Conservation (phyloP, 2,329 filamentous ascomycete genomes). For the Aspergillus clavatus region DNA sequence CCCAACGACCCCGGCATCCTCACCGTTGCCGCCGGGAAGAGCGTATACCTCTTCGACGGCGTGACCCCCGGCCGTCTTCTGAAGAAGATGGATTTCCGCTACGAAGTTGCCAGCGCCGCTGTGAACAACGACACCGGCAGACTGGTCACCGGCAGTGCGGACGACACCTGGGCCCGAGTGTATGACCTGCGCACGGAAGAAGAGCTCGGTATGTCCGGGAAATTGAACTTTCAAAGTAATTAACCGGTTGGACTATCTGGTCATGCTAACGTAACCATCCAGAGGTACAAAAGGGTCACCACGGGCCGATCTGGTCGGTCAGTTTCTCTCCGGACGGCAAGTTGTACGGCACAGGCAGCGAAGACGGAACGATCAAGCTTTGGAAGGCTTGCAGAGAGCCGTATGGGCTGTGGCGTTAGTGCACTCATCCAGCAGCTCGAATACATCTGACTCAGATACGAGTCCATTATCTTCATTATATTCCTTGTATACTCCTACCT, state of each 20-base stretch:
- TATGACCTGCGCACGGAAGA: constrained; percentile 80
- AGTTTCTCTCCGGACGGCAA: constrained; percentile 94
- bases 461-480: too few species aligned
- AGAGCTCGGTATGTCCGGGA: constrained; percentile 58
- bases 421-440: not conserved
- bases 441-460: too few species aligned
- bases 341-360: constrained; percentile 90
- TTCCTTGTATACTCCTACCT: too few species aligned
- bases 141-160: constrained; percentile 84
- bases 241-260: not conserved
- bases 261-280: not conserved
- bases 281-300: constrained; percentile 95
- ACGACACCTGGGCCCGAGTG: constrained; percentile 94
- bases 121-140: constrained; percentile 76
- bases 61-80: constrained; percentile 62
- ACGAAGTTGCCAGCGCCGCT: constrained; percentile 86
- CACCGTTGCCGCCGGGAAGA: constrained; percentile 90
- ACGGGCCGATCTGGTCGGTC: constrained; percentile 95
- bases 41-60: constrained; percentile 86
- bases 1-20: constrained; percentile 66
- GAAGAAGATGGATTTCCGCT: constrained; percentile 73
- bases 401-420: constrained; percentile 61
- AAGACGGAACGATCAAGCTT: constrained; percentile 96
- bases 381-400: constrained; percentile 64
- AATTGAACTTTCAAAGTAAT: too few species aligned